phyloP scores from a whole-genome alignment of 1,284 basidiomycete genomes.

The Xanthoconium separans region DNA sequence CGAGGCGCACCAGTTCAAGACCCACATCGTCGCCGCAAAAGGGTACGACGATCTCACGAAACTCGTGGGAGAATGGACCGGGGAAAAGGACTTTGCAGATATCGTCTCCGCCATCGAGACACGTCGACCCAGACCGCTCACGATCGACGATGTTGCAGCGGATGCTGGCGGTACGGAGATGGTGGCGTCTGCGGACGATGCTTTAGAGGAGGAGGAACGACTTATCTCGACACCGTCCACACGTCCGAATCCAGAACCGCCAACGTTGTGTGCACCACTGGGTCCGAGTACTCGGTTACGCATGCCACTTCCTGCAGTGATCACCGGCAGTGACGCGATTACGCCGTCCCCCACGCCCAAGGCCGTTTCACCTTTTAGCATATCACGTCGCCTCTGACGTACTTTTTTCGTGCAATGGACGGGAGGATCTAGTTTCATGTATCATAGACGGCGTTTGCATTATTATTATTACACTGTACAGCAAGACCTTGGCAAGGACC shows the following conservation, averaged over 20 bases:
- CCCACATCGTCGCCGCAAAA: conserved; percentile 62
- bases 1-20: conserved; percentile 57
- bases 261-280: conserved; percentile 37
- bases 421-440: background rate
- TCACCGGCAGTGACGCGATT: conserved; percentile 41
- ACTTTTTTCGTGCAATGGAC: background rate
- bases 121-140: conserved; percentile 33
- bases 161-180: background rate
- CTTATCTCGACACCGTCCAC: conserved; percentile 36
- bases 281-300: conserved; percentile 36
- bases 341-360: conserved; percentile 45
- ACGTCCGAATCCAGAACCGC: conserved; percentile 41
- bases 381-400: conserved; percentile 11
- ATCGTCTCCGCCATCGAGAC: conserved; percentile 55
- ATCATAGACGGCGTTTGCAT: background rate
- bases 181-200: background rate
- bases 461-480: background rate
- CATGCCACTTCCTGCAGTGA: conserved; percentile 39
- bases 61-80: conserved; percentile 59
- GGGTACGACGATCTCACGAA: conserved; percentile 59
- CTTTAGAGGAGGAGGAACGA: background rate
- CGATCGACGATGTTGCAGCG: conserved; percentile 3
- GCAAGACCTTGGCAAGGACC: background rate
- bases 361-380: conserved; percentile 13
- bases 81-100: conserved; percentile 58